Evolutionary conservation across 2,329 filamentous ascomycete genomes (phyloP).

Genomic region (Stagonosporopsis chrysanthemi): DNA sequence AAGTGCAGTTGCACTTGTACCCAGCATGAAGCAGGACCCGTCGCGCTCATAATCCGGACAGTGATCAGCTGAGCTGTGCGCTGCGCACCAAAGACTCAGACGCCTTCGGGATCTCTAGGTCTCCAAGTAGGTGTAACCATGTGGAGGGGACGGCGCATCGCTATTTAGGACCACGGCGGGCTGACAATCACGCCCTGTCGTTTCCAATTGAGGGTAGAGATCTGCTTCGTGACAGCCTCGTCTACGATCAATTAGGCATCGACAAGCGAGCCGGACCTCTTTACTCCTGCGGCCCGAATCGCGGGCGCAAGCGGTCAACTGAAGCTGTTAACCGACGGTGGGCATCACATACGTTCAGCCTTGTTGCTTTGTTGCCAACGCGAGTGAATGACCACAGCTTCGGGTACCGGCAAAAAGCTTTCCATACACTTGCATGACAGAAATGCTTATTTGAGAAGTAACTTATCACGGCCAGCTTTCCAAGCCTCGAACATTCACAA

Average conservation of each 20-base stretch:
- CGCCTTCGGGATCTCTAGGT: neutral
- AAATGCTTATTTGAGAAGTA: neutral
- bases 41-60: neutral
- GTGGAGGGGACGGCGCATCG: neutral
- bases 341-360: conserved; percentile 2
- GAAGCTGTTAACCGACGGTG: neutral
- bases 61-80: neutral
- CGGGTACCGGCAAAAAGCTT: neutral
- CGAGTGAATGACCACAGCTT: neutral
- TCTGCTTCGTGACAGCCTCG: conserved; percentile 9
- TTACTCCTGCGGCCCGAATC: conserved; percentile 10
- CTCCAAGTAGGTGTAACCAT: neutral
- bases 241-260: conserved; percentile 9
- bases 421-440: neutral
- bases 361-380: neutral
- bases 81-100: neutral
- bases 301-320: conserved; percentile 10
- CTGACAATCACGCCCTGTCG: conserved; percentile 11
- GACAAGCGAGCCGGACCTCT: conserved; percentile 15
- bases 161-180: neutral
- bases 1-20: conserved; percentile 71
- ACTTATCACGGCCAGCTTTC: neutral
- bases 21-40: conserved; percentile 17
- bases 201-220: conserved; percentile 4
- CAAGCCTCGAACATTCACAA: neutral